A percentile compares a stretch with the other conserved stretches of the same genome.
phyloP scores from a whole-genome alignment of 805 yeast species.

The Ogataea siamensis region DNA sequence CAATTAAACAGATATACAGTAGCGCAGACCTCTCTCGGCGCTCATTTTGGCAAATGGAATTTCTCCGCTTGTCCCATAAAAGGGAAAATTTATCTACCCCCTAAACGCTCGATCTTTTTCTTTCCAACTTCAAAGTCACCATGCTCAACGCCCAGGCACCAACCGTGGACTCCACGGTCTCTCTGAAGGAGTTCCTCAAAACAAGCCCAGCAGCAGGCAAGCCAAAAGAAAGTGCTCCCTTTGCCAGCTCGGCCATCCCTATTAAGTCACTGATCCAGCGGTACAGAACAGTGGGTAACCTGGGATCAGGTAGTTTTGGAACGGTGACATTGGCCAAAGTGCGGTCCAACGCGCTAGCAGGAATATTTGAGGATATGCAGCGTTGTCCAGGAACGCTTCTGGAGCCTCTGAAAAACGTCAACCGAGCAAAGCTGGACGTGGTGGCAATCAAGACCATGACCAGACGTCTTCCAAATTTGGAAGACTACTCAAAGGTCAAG shows the following conservation, averaged over 20 bases:
- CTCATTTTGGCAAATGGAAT: background rate
- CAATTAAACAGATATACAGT: too few species aligned
- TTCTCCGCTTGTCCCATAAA: conserved; percentile 8
- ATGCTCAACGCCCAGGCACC: conserved; percentile 21
- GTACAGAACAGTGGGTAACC: conserved; percentile 49
- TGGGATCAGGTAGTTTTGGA: conserved; percentile 81
- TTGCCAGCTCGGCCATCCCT: conserved; percentile 31
- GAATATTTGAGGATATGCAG: conserved; percentile 23
- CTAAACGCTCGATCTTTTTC: conserved; percentile 14
- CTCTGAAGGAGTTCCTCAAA: conserved; percentile 18
- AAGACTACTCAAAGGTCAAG: conserved; percentile 57
- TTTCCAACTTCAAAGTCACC: conserved; percentile 4
- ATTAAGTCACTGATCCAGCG: conserved; percentile 40
- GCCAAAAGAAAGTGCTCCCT: conserved; percentile 5
- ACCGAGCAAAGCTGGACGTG: conserved; percentile 24
- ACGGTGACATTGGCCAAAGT: conserved; percentile 62
- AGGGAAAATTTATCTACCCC: conserved; percentile 8
- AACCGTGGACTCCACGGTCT: conserved; percentile 13
- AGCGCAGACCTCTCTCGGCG: background rate
- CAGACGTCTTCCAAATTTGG: conserved; percentile 47
- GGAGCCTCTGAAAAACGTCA: conserved; percentile 37
- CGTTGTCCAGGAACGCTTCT: conserved; percentile 46
- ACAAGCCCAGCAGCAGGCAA: conserved; percentile 11
- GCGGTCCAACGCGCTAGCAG: conserved; percentile 21
- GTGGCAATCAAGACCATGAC: conserved; percentile 87